phyloP scores from a whole-genome alignment of 1,284 basidiomycete species.

The Schizophyllum amplum region DNA sequence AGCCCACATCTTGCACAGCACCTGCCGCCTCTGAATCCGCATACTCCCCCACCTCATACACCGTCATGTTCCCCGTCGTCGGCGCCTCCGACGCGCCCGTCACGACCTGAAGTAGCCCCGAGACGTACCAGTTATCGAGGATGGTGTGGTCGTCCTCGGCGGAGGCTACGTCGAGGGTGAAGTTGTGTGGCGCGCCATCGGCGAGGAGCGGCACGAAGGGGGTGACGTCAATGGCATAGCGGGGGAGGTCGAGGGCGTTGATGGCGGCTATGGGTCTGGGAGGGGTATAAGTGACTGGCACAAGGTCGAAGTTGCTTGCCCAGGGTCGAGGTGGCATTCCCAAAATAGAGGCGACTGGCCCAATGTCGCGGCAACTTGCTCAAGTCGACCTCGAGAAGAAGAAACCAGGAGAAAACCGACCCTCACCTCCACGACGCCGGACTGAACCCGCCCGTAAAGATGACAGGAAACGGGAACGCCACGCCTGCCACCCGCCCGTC shows the following conservation, averaged over 20 bases:
- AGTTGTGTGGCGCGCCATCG: conserved; percentile 59
- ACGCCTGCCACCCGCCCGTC: conserved; percentile 69
- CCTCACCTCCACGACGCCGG: conserved; percentile 63
- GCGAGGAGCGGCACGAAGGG: conserved; percentile 69
- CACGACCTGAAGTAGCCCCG: conserved; percentile 62
- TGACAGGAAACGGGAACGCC: conserved; percentile 69
- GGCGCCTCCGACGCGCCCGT: conserved; percentile 53
- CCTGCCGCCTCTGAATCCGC: conserved; percentile 43
- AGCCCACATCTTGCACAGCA: conserved; percentile 34
- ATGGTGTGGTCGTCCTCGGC: conserved; percentile 59
- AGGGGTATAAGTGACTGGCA: too few species aligned
- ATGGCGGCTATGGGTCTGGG: conserved; percentile 73
- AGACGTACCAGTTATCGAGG: conserved; percentile 72
- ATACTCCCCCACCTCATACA: conserved; percentile 48
- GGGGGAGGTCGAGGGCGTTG: conserved; percentile 71
- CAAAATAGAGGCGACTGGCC: not conserved
- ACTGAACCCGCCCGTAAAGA: conserved; percentile 77
- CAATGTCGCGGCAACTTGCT: not conserved
- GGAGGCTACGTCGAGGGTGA: conserved; percentile 67
- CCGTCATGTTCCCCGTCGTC: conserved; percentile 60
- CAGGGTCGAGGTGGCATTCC: not conserved
- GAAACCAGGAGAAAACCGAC: not conserved
- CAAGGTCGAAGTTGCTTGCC: not conserved
- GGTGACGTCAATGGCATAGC: conserved; percentile 72
- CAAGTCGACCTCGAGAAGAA: not conserved